Base-by-base conservation (phyloP, 495 filamentous ascomycete genomes). In the Penicillium paradoxum region DNA sequence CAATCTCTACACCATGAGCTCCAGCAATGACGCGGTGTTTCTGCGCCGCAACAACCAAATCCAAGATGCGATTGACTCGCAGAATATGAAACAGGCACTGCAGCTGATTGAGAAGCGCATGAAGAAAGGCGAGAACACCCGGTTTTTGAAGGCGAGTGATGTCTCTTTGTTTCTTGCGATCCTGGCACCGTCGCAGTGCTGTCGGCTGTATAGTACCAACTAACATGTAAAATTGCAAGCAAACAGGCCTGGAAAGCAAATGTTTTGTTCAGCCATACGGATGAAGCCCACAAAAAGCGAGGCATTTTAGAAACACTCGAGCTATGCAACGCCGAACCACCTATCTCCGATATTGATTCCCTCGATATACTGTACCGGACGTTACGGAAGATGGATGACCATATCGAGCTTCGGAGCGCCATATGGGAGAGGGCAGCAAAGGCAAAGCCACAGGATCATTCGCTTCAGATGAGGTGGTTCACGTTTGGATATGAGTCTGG, bases 371-470 rank as follows among this genome's bases (percentile, higher is more conserved):
- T 79, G n/a, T 56, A 69, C 45, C 60, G 67, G 53, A 70, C 70
- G 2, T 49, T 73, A 39, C 46, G 68, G 36, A 66, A 65, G 24
- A 53, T 69, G 37, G 62, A 65, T 25, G 67, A 63, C 7, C 67
- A 74, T 24, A 61, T 52, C 40, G 65, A 62, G 8, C 66, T 69
- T 9, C 61, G 72, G 41, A 67, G 53, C 53, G 64, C 33, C 38
- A 57, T 82, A 17, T 84, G 82, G 82, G 79, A 83, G 47, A 73
- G 70, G 51, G 78, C 80, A 13, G 70, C 80, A 17, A 80, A 78
- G 49, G 67, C 70, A 24, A 72, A 73, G 18, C 74, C 80, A 0
- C 68, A 74, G 45, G 73, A 82, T 53, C 67, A 73, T 45, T 69
- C 72, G 5, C 61, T 85, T n/a, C 74, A 81, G 45, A 71, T 66